phyloP scores from a whole-genome alignment of 768 basidiomycete species.

The Kwoniella bestiolae region DNA sequence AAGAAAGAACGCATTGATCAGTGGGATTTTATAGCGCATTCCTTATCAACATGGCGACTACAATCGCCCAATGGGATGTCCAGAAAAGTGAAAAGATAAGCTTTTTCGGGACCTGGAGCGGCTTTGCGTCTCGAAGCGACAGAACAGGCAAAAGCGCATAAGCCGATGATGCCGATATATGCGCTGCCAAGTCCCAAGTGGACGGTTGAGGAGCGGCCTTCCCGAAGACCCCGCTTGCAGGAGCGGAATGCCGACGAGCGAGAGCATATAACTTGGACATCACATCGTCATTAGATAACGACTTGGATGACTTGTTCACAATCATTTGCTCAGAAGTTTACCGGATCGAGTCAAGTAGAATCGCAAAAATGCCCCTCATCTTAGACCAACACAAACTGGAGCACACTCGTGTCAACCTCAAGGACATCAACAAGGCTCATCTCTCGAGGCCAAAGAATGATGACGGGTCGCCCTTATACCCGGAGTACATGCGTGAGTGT shows the following conservation, averaged over 20 bases:
- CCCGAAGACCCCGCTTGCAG: background rate
- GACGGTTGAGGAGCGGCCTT: background rate
- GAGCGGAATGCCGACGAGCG: too few species aligned
- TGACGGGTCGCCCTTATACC: background rate
- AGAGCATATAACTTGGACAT: too few species aligned
- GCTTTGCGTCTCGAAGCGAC: background rate
- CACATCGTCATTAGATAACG: too few species aligned
- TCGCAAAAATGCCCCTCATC: background rate
- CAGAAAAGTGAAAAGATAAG: background rate
- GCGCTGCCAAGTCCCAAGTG: too few species aligned
- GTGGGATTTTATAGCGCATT: background rate
- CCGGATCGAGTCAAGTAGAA: background rate
- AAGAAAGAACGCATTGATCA: background rate
- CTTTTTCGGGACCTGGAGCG: background rate
- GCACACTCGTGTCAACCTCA: background rate
- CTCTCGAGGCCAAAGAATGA: background rate
- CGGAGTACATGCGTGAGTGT: background rate
- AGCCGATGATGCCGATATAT: background rate
- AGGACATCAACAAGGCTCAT: background rate
- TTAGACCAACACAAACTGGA: background rate
- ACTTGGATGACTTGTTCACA: too few species aligned
- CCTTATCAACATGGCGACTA: background rate
- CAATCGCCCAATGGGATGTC: background rate
- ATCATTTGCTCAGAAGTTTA: background rate
- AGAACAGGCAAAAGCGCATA: background rate